Percentiles rank a stretch among this genome's conserved stretches.
These are phyloP conservation scores for Saccharata proteae DNA, from an alignment of 2,329 filamentous ascomycete genomes.

Conservation along the genomic window DNA sequence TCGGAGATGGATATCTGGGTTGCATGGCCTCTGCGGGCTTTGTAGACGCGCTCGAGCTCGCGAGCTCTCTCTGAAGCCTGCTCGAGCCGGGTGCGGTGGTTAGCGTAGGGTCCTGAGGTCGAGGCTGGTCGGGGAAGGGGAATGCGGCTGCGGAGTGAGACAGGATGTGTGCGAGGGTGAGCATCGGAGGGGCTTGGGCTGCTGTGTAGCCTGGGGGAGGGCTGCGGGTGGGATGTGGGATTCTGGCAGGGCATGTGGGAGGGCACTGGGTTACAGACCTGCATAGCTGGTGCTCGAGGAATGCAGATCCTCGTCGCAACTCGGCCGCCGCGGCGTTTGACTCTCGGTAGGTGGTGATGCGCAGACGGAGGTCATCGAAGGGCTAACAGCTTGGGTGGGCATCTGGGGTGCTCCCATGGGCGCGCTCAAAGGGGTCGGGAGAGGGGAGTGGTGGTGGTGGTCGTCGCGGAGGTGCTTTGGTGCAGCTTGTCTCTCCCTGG, in stretches of 20 bases:
- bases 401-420: neutral
- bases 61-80: constrained; percentile 30
- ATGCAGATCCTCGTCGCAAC: constrained; percentile 13
- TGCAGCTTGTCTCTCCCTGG: constrained; percentile 5
- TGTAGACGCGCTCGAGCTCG: constrained; percentile 36
- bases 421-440: constrained; percentile 7
- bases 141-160: constrained; percentile 4
- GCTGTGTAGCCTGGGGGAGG: constrained; percentile 9
- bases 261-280: constrained; percentile 11
- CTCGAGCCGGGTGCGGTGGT: constrained; percentile 13
- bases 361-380: constrained; percentile 10
- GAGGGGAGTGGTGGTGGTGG: neutral
- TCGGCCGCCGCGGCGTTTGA: constrained; percentile 11
- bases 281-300: constrained; percentile 15
- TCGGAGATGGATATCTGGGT: constrained; percentile 65
- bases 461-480: constrained; percentile 1
- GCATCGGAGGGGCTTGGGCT: constrained; percentile 1
- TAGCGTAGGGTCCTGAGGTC: constrained; percentile 14
- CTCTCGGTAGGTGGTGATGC: constrained; percentile 9
- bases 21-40: constrained; percentile 44
- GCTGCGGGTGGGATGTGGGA: constrained; percentile 4
- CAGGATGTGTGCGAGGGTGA: neutral
- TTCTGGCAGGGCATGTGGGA: constrained; percentile 4
- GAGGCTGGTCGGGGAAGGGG: constrained; percentile 5
- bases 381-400: constrained; percentile 3